Base-by-base conservation (phyloP, 2,329 filamentous ascomycete genomes). In the Bipolaris oryzae region DNA sequence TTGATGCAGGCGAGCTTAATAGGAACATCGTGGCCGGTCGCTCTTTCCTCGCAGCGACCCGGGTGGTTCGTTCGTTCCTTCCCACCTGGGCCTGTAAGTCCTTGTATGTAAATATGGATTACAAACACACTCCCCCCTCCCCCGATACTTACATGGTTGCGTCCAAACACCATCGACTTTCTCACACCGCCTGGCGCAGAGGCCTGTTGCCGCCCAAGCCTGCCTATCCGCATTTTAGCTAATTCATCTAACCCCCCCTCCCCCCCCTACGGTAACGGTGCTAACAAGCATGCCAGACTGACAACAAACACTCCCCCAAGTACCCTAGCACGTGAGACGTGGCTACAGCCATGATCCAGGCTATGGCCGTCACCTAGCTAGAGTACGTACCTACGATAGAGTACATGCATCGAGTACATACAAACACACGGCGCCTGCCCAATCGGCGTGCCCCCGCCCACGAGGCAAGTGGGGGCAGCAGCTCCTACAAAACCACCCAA, bases 321-420 rank as follows among this genome's bases (percentile, higher is more conserved):
- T 21, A 13, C 34, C 33, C 20, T 23, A 20, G 20, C 44, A 15
- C 50, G 44, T 65, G 64, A 60, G 65, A 60, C 53, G 52, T 28
- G 13, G 47, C 57, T 49, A 37, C 63, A 51, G 61, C 66, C 67
- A 71, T 68, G 55, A 64, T 64, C 59, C 61, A 60, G 53, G 62
- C 55, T 63, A 57, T 61, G 57, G 57, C 53, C 52, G 60, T 45
- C 42, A 23, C 39, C 18, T 39, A 28, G 38, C 50, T n/a, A 56
- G 43, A 53, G 33, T 50, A 10, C 20, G 1, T n/a, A 31, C 28
- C 28, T 13, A 4, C 9, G 7, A 20, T 13, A 33, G 23, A 31
- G 25, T 44, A 33, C n/a, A 31, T 28, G 1, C n/a, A 31, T 31
- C 1, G 9, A 28, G 9, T 13, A 41, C 10, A 25, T 3, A 48